These are phyloP conservation scores for Aulographum hederae DNA, from an alignment of 2,329 filamentous ascomycete genomes.

Conservation along the genomic window DNA sequence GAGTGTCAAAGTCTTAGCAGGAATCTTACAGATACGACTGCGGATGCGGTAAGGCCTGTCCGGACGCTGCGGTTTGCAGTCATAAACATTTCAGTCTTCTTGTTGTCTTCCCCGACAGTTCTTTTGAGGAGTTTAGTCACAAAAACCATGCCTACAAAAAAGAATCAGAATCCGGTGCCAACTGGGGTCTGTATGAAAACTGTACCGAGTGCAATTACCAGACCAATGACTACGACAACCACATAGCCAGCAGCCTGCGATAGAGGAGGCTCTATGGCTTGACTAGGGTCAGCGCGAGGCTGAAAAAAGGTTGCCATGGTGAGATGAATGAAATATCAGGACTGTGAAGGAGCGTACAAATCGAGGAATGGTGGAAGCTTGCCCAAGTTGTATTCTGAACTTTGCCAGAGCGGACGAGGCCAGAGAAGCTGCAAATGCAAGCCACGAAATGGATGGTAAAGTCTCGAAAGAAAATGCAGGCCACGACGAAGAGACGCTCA, in stretches of 20 bases:
- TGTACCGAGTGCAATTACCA: conserved; percentile 3
- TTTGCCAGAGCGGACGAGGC: too few relatives aligned
- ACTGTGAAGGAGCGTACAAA: too few relatives aligned
- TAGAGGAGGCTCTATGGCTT: conserved; percentile 2
- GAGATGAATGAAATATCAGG: too few relatives aligned
- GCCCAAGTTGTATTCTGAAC: too few relatives aligned
- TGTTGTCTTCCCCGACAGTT: conserved; percentile 32
- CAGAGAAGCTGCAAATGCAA: too few relatives aligned
- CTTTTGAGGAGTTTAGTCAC: conserved; percentile 19
- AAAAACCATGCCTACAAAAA: conserved; percentile 4
- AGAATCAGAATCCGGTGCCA: too few relatives aligned
- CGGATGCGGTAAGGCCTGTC: conserved; percentile 33
- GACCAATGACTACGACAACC: conserved; percentile 4
- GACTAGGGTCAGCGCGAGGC: background rate
- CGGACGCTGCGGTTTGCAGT: conserved; percentile 32
- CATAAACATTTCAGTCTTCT: conserved; percentile 38
- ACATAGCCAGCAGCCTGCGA: conserved; percentile 5
- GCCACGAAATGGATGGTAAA: too few relatives aligned
- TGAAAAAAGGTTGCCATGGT: too few relatives aligned
- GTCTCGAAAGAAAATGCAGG: too few relatives aligned
- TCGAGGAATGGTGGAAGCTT: too few relatives aligned
- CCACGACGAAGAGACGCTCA: too few relatives aligned
- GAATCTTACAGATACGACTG: conserved; percentile 27
- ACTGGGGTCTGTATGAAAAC: too few relatives aligned
- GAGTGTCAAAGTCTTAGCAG: background rate